Evolutionary conservation across 1,139 yeast species (phyloP).

Genomic region (Candida anutae): DNA sequence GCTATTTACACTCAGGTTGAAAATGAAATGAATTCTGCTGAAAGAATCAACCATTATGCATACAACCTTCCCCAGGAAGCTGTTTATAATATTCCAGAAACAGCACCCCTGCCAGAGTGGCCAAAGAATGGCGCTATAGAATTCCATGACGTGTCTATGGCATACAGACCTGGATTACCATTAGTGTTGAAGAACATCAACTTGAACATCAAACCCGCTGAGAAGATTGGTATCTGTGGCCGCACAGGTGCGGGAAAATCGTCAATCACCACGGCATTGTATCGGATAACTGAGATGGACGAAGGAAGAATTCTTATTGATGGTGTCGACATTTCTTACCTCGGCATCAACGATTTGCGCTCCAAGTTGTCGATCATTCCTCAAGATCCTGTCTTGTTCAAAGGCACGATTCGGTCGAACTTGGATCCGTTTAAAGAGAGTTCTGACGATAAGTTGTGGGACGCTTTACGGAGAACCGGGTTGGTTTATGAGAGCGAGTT

Average conservation of each 20-base stretch:
- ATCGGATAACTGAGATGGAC: constrained; percentile 51
- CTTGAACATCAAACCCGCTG: constrained; percentile 41
- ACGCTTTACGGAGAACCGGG: constrained; percentile 52
- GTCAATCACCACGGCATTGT: constrained; percentile 59
- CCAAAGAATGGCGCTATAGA: constrained; percentile 41
- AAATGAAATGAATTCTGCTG: constrained; percentile 82
- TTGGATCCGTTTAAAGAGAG: constrained; percentile 56
- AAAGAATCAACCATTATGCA: constrained; percentile 68
- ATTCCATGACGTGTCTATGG: constrained; percentile 52
- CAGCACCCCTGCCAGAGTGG: constrained; percentile 44
- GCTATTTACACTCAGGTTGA: constrained; percentile 62
- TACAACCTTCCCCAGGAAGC: constrained; percentile 33
- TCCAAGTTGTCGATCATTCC: constrained; percentile 64
- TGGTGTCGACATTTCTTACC: constrained; percentile 46
- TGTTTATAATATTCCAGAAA: constrained; percentile 34
- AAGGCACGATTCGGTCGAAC: constrained; percentile 57
- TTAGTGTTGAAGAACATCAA: constrained; percentile 53
- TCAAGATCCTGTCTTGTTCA: constrained; percentile 71
- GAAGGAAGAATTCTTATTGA: constrained; percentile 50
- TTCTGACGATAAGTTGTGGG: constrained; percentile 46
- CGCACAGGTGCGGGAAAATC: constrained; percentile 79
- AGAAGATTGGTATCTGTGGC: constrained; percentile 70
- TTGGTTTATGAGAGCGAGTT: constrained; percentile 38
- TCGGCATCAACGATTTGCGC: constrained; percentile 54
- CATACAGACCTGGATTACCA: constrained; percentile 74